phyloP scores from a whole-genome alignment of 225 moss, liverwort and hornwort genomes.

The Pleurozium schreberi region DNA sequence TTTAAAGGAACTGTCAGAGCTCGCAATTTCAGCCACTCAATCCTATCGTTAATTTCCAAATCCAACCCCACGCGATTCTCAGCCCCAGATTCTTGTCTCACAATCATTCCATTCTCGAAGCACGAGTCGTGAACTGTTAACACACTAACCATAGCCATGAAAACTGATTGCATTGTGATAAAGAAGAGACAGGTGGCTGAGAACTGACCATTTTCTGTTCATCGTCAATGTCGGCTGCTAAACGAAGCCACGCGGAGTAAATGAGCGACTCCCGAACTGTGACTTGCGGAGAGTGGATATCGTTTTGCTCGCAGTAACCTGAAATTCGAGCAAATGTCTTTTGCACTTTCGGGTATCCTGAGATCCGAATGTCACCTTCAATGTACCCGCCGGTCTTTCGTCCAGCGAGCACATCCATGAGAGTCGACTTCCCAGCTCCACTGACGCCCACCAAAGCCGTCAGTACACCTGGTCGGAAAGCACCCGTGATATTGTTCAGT shows the following conservation, averaged over 20 bases:
- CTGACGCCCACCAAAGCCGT: conserved; percentile 45
- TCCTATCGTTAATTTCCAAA: background rate
- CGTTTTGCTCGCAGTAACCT: conserved; percentile 46
- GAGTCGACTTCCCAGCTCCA: conserved; percentile 45
- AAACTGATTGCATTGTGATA: background rate
- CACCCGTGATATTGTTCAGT: conserved; percentile 24
- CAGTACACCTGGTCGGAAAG: conserved; percentile 32
- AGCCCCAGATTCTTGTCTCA: background rate
- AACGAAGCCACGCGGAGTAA: conserved; percentile 45
- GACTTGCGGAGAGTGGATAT: conserved; percentile 39
- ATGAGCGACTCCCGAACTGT: conserved; percentile 32
- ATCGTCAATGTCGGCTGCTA: conserved; percentile 9
- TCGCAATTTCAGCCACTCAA: too few relatives aligned
- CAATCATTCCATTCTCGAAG: background rate
- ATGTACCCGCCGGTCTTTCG: conserved; percentile 41
- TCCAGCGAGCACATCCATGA: conserved; percentile 46
- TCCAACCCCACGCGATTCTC: background rate
- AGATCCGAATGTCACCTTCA: conserved; percentile 35
- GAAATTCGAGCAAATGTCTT: conserved; percentile 34
- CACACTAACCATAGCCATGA: background rate
- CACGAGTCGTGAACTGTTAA: background rate
- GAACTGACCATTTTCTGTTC: conserved; percentile 27
- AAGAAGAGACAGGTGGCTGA: background rate
- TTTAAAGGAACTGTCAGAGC: too few relatives aligned
- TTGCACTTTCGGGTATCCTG: conserved; percentile 24